Base-by-base conservation (phyloP, 805 yeast genomes). In the Monosporozyma solicola region DNA sequence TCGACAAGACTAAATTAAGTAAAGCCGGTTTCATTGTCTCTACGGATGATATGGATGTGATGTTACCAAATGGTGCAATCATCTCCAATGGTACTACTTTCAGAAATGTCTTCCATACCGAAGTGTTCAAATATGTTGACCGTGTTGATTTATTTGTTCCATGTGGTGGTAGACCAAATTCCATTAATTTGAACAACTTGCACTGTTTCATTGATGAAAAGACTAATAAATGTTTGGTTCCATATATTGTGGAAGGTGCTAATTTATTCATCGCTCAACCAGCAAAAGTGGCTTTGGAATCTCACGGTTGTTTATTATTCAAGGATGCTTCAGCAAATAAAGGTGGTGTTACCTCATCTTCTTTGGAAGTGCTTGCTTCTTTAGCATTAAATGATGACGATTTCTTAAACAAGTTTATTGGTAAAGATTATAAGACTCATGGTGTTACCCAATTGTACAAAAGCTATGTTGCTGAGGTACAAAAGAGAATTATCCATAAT, bases 81-180 rank as follows among this genome's bases (percentile, higher is more conserved):
- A 80, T 94, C 35, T 78, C 87, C 52, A 86, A 86, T 63, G 99
- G 99, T 63, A 84, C 90, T 49, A 79, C 83, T 20, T 94, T 91
- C 76, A 83, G 99, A 74, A 94, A 92, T 73, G 78, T 82, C 43
- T 92, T 87, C 83, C 99, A 92, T 68, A 76, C 88, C 59, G 80
- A 82, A 59, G 68, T 85, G 55, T 79, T 81, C 56, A 83, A 85
- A 55, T 78, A 78, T 56, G 82, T 80, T 63, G 78, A 80, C 47
- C 77, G 78, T 33, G 77, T 90, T 56, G 90, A 89, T 62, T 74
- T 92, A 65, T 91, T 94, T 72, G 97, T 91, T 45, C 99, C 99
- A 54, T 92, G 99, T 72, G 99, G 99, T 71, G 99, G 99, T 61
- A 85, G 99, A 73, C 99, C 99, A 55, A 92, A 87, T 61, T 95